Evolutionary conservation across 2,329 filamentous ascomycete genomes (phyloP), one percentile per base, ranked within the genome.

Genomic region (Parastagonospora avenae): DNA sequence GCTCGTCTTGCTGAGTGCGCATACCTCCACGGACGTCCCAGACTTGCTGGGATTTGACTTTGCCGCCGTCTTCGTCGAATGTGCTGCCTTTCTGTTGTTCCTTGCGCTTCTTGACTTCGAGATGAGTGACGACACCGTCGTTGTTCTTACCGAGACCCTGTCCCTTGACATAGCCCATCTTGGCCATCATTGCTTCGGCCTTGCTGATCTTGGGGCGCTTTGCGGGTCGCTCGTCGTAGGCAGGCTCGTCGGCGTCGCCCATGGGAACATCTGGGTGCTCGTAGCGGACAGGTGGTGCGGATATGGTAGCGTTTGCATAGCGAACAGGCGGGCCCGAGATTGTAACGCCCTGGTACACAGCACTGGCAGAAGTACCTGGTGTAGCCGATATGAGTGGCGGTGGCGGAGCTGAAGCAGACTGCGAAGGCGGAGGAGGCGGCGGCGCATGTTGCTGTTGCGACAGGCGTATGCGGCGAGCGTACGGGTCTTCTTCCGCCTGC

Each of bases 161-260:
- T 19, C 94, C 94, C 66, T 92, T 88, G 31, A 86, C 88, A 90
- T 92, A 97, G 48, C 94, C 94, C 76, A 96, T 94, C 71, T 97
- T 97, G 54, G 85, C 84, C 85, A 99, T 91, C 48, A 97, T 83
- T 30, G 92, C 88, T 60, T 92, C 85, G 0, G 91, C 94, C 72
- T 66, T 67, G 57, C 59, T 67, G n/a, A 66, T 57, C 56, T 68
- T 67, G 8, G 56, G 52, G 2, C 65, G 57, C 37, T 73, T 77
- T 31, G 56, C 81, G 55, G 38, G 77, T 68, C 76, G 74, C 59
- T 82, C 79, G 7, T 66, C 59, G 38, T 46, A 47, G 9, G 41
- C 48, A 27, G 51, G 48, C 27, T 59, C 55, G 19, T 57, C 42
- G 16, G 15, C 45, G 15, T 61, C 56, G 11, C 46, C 33, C 41